Evolutionary conservation across 176 grass and related monocot species (phyloP).

Genomic region (Hordeum marinum): DNA sequence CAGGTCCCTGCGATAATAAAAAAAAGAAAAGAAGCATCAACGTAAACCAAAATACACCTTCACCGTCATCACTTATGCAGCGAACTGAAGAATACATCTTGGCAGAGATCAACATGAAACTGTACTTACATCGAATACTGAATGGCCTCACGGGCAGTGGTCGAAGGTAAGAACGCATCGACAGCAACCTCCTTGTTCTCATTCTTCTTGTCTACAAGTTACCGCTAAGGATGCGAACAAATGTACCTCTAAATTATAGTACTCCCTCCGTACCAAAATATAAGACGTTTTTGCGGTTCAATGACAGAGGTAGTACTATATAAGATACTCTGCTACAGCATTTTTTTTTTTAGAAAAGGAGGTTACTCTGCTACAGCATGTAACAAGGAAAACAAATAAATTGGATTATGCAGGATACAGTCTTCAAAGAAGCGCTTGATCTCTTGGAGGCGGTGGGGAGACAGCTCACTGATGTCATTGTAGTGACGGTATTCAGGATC

Average conservation of each 20-base stretch:
- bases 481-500: slow-evolving; percentile 70
- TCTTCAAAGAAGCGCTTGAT: slow-evolving; percentile 62
- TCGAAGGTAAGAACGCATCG: slow-evolving; percentile 54
- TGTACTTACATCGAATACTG: slow-evolving; percentile 62
- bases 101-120: neutral
- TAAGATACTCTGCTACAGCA: neutral
- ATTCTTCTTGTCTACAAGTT: slow-evolving; percentile 58
- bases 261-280: too few relatives aligned
- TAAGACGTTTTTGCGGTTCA: too few relatives aligned
- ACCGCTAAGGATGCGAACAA: slow-evolving; percentile 25
- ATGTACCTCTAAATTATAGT: neutral
- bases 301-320: too few relatives aligned
- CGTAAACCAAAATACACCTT: neutral
- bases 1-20: slow-evolving; percentile 40
- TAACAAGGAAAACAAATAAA: neutral
- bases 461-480: slow-evolving; percentile 54
- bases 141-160: slow-evolving; percentile 52
- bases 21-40: neutral
- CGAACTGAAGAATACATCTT: neutral
- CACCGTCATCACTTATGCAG: neutral
- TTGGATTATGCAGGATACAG: slow-evolving; percentile 39
- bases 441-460: slow-evolving; percentile 55
- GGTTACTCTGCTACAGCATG: neutral
- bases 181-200: slow-evolving; percentile 71
- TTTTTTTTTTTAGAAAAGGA: too few relatives aligned